Evolutionary conservation across 2,329 filamentous ascomycete species (phyloP).

Genomic region (Helicocarpus griseus): DNA sequence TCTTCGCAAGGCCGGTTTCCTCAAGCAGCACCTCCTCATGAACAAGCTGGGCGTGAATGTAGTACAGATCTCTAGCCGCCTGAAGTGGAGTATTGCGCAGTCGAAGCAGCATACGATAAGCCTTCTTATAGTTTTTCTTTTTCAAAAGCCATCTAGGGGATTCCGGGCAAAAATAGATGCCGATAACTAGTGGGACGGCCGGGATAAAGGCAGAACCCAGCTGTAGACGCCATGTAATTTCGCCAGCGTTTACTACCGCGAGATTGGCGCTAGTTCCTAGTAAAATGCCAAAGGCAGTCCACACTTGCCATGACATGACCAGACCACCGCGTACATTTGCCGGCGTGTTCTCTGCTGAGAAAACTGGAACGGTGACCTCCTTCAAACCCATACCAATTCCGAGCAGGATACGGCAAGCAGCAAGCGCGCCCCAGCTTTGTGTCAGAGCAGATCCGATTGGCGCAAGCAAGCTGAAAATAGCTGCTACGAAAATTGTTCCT

Average conservation of each 20-base stretch:
- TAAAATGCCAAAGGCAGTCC: conserved; percentile 52
- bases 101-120: conserved; percentile 50
- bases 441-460: conserved; percentile 55
- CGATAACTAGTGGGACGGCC: conserved; percentile 47
- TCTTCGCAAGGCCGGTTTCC: conserved; percentile 22
- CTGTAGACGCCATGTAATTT: conserved; percentile 54
- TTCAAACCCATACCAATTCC: conserved; percentile 56
- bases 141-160: conserved; percentile 60
- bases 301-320: conserved; percentile 47
- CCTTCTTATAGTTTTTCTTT: conserved; percentile 52
- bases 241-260: conserved; percentile 50
- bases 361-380: conserved; percentile 47
- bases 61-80: conserved; percentile 51
- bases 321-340: conserved; percentile 45
- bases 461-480: conserved; percentile 55
- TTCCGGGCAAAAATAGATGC: conserved; percentile 54
- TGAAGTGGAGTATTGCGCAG: conserved; percentile 52
- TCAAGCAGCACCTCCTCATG: conserved; percentile 30
- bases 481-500: conserved; percentile 55
- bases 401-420: conserved; percentile 46
- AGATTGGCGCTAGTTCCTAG: conserved; percentile 59
- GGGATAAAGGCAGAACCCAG: conserved; percentile 57
- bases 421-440: conserved; percentile 50
- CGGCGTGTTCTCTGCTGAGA: conserved; percentile 47
- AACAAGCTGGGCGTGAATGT: conserved; percentile 39